A percentile compares a stretch with the other conserved stretches of the same genome.
These are phyloP conservation scores for Pseudevernia furfuracea DNA, from an alignment of 495 filamentous ascomycete genomes.

Conservation along the genomic window DNA sequence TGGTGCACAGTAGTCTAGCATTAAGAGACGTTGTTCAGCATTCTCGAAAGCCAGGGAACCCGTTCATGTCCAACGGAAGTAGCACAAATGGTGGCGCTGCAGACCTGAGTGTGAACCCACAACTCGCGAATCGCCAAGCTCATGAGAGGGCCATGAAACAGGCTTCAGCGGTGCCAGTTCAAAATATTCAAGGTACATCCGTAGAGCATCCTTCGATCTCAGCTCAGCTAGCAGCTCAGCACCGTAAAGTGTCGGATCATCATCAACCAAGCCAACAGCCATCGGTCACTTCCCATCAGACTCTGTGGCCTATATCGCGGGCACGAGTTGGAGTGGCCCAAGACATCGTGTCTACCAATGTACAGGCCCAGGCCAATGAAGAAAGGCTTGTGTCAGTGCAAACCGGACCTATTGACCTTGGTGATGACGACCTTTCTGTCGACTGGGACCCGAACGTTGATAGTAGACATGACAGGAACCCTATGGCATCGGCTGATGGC, in stretches of 20 bases:
- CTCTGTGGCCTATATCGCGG: background rate
- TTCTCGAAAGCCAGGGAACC: background rate
- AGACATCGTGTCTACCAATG: background rate
- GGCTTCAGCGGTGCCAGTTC: background rate
- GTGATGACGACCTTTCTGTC: background rate
- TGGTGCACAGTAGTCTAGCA: background rate
- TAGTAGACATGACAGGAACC: background rate
- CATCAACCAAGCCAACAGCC: background rate
- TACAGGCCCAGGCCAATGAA: background rate
- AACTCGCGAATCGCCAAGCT: background rate
- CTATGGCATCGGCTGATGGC: background rate
- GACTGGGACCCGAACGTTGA: background rate
- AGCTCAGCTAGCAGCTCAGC: background rate
- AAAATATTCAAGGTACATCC: background rate
- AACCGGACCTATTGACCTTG: background rate
- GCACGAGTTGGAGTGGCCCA: background rate
- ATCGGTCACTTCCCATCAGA: background rate
- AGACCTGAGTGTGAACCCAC: background rate
- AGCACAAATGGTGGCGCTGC: background rate
- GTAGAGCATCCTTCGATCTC: background rate
- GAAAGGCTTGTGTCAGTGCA: background rate
- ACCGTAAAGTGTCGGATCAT: background rate
- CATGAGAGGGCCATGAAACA: background rate
- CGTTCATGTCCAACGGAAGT: background rate
- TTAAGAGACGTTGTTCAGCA: background rate